Evolutionary conservation across 805 yeast species (phyloP), one percentile per base, ranked within the genome.

Genomic region (Yamadazyma akitaensis): DNA sequence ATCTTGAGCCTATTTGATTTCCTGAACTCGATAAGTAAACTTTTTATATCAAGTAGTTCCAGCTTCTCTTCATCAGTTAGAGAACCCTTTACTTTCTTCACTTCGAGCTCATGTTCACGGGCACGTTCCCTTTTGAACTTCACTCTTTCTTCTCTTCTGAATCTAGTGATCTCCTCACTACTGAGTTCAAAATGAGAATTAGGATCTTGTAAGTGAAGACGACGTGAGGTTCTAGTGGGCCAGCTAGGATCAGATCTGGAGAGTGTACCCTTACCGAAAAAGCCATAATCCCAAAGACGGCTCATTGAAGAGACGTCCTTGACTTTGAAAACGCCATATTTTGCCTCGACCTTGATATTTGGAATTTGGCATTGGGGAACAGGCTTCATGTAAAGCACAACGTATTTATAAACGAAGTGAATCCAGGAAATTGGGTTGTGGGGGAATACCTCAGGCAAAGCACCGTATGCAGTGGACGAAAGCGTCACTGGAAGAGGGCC

Each of bases 201-300:
- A 5, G 43, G 36, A 31, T 44, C 48, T 59, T 42, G 74, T 33
- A 79, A 58, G 12, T 77, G 75, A 21, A 86, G 65, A 36, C 88
- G 63, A 40, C 82, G 71, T 32, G 46, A 64, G 1, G 88, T 81
- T 44, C 97, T 73, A n/a, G 70, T 72, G 38, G 61, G 64, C 97
- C 98, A 94, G 0, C 96, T 80, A 0, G 99, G 96, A 60, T 94
- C 97, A 47, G 96, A 85, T 52, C 99, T 73, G 31, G 96, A 87
- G 38, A 90, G 68, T 2, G 80, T 78, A 2, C 98, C 99, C 59
- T 92, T 94, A 6, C 99, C 99, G 60, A 89, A 94, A 60, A 90
- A 94, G 1, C 99, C 99, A 54, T 76, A 76, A 14, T 72, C 65
- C 98, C 98, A 94, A 2, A 94, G 66, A 34, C 64, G 64, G 17